These are phyloP conservation scores for Leishmania arabica DNA, from an alignment of 208 protist genomes.

Conservation along the genomic window DNA sequence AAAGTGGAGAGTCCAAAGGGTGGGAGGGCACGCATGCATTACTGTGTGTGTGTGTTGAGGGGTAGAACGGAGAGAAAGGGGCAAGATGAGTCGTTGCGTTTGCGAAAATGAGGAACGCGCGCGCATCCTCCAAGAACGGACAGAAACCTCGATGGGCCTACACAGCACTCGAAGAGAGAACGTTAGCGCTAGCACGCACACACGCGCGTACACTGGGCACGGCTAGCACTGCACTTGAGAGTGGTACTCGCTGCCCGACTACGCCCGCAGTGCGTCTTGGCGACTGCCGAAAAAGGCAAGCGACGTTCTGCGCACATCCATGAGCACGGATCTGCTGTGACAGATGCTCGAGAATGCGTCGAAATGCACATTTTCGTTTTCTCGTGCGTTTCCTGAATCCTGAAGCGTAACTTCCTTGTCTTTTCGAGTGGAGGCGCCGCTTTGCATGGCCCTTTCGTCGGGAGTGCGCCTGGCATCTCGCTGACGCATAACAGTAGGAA, in stretches of 20 bases:
- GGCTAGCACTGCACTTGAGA: not conserved
- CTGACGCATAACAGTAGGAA: not conserved
- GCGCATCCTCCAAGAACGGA: not conserved
- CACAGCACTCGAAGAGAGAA: not conserved
- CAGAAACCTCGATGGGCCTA: not conserved
- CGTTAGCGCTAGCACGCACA: not conserved
- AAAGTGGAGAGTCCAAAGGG: not conserved
- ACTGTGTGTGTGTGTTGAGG: not conserved
- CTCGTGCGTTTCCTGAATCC: not conserved
- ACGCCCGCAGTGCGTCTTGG: not conserved
- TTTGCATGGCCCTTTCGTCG: not conserved
- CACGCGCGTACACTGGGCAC: not conserved
- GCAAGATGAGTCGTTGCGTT: not conserved
- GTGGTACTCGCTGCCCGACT: not conserved
- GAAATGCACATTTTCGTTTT: not conserved
- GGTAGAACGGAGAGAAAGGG: not conserved
- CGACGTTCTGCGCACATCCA: not conserved
- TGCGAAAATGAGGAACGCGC: not conserved
- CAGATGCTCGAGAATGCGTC: not conserved
- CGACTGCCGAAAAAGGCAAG: not conserved
- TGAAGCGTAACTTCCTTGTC: not conserved
- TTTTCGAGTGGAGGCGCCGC: not conserved
- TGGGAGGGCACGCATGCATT: not conserved
- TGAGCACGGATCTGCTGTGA: not conserved
- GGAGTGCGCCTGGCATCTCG: not conserved